Percentiles rank a stretch among this genome's conserved stretches.
Conservation (phyloP, 2,329 filamentous ascomycete species). For the Sodiomyces alkalinus region DNA sequence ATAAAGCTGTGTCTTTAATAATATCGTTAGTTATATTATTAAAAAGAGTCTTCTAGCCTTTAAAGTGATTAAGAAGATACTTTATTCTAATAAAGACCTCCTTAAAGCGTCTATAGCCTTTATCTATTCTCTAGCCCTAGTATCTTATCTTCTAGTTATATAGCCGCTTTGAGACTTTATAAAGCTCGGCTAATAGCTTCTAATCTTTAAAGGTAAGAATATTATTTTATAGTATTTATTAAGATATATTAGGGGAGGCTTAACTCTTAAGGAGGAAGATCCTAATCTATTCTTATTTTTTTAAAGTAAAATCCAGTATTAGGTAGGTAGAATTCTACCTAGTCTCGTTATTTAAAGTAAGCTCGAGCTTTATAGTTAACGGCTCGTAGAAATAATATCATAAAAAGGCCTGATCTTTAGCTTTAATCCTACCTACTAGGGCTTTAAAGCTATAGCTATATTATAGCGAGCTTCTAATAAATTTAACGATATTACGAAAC, state of each 20-base stretch:
- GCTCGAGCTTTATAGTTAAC: too few relatives aligned
- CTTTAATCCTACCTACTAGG: not conserved
- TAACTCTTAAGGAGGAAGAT: too few relatives aligned
- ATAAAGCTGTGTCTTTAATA: too few relatives aligned
- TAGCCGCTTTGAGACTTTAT: not conserved
- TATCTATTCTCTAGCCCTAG: too few relatives aligned
- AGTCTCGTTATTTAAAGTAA: too few relatives aligned
- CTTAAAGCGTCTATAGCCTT: not conserved
- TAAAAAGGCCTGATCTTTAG: not conserved
- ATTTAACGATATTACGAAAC: not conserved
- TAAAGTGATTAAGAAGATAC: not conserved
- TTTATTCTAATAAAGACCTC: conserved; percentile 1
- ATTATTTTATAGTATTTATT: not conserved
- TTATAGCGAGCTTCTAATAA: not conserved
- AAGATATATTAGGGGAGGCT: not conserved
- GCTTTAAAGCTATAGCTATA: conserved; percentile 1
- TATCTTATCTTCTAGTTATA: not conserved
- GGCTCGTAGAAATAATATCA: not conserved
- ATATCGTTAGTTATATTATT: not conserved
- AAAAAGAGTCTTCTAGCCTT: not conserved
- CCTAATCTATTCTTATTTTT: not conserved
- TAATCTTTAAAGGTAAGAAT: not conserved
- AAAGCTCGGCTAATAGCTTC: not conserved
- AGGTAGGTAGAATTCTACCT: too few relatives aligned
- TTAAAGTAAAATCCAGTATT: not conserved